phyloP scores from a whole-genome alignment of 2,329 filamentous ascomycete genomes.

The Diplodia mutila region DNA sequence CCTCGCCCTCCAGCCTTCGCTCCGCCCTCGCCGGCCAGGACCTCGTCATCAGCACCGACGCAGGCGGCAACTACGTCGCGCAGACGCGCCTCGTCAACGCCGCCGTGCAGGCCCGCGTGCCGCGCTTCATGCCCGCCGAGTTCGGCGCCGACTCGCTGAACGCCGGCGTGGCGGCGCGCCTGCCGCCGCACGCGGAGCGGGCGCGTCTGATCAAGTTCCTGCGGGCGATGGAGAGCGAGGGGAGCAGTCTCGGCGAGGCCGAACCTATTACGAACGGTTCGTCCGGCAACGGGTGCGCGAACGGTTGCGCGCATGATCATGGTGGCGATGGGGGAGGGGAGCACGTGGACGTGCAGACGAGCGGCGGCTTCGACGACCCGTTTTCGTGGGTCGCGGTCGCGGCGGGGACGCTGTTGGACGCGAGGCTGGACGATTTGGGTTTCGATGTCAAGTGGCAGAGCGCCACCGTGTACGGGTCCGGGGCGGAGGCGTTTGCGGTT shows the following conservation, averaged over 20 bases:
- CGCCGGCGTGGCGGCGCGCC: conserved; percentile 34
- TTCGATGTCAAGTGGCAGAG: conserved; percentile 47
- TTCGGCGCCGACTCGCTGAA: conserved; percentile 42
- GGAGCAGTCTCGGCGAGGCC: not conserved
- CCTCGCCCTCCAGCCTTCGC: conserved; percentile 34
- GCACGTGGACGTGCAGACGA: not conserved
- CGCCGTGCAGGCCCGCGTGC: conserved; percentile 40
- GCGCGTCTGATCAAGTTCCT: conserved; percentile 40
- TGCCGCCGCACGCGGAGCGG: conserved; percentile 37
- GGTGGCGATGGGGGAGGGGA: not conserved
- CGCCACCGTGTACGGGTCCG: conserved; percentile 43
- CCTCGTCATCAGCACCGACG: conserved; percentile 34
- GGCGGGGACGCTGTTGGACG: conserved; percentile 40
- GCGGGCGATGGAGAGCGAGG: conserved; percentile 25
- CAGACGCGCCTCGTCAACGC: conserved; percentile 39
- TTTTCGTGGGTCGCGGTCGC: conserved; percentile 43
- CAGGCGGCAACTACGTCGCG: conserved; percentile 30
- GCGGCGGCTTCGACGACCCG: conserved; percentile 3
- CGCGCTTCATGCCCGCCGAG: conserved; percentile 43
- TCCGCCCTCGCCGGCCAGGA: conserved; percentile 32
- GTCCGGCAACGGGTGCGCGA: not conserved
- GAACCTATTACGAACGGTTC: not conserved
- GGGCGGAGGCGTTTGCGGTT: conserved; percentile 41
- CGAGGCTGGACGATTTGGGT: conserved; percentile 40
- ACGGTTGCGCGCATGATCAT: not conserved